Evolutionary conservation across 495 filamentous ascomycete genomes (phyloP).

Genomic region (Penicillium mononematosum): DNA sequence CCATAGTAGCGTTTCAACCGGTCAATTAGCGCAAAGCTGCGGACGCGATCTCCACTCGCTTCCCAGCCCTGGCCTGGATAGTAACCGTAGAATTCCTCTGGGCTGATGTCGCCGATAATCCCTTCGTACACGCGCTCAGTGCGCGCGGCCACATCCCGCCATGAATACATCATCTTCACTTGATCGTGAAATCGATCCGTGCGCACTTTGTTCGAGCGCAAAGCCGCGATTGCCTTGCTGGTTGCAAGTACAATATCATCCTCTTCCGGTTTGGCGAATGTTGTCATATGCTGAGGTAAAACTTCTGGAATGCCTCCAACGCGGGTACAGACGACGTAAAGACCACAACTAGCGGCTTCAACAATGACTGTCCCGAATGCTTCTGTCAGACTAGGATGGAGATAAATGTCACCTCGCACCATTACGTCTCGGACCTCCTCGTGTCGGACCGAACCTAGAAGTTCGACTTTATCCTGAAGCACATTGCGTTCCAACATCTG

Average conservation of each 20-base stretch:
- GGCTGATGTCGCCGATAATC: constrained; percentile 77
- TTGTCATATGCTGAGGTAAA: constrained; percentile 86
- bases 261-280: constrained; percentile 77
- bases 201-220: constrained; percentile 82
- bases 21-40: constrained; percentile 90
- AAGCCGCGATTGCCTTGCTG: constrained; percentile 83
- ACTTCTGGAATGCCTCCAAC: constrained; percentile 98
- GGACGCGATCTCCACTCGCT: constrained; percentile 69
- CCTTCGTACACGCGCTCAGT: constrained; percentile 95
- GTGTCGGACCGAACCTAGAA: constrained; percentile 88
- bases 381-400: constrained; percentile 92
- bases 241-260: constrained; percentile 59
- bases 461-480: constrained; percentile 88
- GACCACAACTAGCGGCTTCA: constrained; percentile 89
- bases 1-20: constrained; percentile 94
- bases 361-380: constrained; percentile 98
- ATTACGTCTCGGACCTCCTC: constrained; percentile 99
- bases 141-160: constrained; percentile 89
- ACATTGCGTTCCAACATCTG: constrained; percentile 97
- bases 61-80: constrained; percentile 62
- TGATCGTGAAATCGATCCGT: constrained; percentile 95
- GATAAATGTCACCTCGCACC: constrained; percentile 93
- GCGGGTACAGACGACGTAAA: constrained; percentile 94
- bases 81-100: constrained; percentile 84
- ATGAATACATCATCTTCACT: constrained; percentile 96